These are phyloP conservation scores for Aquilaria yunnanensis DNA, from an alignment of 345 rosid genomes.

Conservation along the genomic window DNA sequence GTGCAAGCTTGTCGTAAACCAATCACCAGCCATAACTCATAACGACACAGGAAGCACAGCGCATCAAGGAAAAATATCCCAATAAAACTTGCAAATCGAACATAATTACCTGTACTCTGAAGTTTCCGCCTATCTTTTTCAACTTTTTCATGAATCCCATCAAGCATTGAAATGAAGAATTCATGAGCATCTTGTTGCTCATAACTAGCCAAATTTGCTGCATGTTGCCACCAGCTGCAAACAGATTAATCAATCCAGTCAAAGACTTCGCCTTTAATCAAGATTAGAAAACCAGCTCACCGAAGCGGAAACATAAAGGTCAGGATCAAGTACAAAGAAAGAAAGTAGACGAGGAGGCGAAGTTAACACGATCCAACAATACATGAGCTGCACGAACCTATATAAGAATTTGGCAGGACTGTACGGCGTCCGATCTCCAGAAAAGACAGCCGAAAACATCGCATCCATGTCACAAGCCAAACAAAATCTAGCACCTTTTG, in stretches of 20 bases:
- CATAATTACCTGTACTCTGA: constrained; percentile 34
- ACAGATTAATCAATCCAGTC: constrained; percentile 1
- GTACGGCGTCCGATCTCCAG: constrained; percentile 50
- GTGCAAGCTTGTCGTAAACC: too few relatives aligned
- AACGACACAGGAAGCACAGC: neutral
- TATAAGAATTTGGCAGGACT: constrained; percentile 59
- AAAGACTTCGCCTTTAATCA: neutral
- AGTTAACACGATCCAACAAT: too few relatives aligned
- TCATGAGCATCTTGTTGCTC: constrained; percentile 75
- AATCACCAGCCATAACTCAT: too few relatives aligned
- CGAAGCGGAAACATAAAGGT: neutral
- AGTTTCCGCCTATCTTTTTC: constrained; percentile 37
- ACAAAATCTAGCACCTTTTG: constrained; percentile 24
- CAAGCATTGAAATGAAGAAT: constrained; percentile 63
- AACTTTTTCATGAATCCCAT: constrained; percentile 61
- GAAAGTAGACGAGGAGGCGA: neutral
- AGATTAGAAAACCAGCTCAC: neutral
- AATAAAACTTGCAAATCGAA: neutral
- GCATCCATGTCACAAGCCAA: constrained; percentile 59
- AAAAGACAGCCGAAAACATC: constrained; percentile 42
- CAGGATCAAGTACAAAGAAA: constrained; percentile 1
- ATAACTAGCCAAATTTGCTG: constrained; percentile 55
- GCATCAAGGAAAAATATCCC: neutral
- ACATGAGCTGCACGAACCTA: constrained; percentile 24
- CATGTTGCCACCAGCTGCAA: constrained; percentile 70